Evolutionary conservation across 345 rosid genomes (phyloP).

Genomic region (Mercurialis annua): DNA sequence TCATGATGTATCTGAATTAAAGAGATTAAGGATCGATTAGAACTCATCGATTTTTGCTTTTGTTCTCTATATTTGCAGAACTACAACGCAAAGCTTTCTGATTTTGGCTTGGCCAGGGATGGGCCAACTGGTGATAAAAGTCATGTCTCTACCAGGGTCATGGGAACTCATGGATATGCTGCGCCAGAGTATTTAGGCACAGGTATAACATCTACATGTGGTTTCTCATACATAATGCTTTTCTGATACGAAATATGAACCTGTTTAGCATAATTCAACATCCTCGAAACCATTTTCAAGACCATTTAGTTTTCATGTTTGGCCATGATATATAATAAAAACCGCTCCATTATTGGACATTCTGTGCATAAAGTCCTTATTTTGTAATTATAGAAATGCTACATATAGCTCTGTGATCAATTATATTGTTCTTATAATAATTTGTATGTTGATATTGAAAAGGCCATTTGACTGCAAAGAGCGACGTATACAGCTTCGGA

Average conservation of each 20-base stretch:
- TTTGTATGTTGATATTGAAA: neutral
- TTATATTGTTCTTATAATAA: constrained; percentile 7
- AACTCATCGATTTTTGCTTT: neutral
- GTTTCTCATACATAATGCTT: neutral
- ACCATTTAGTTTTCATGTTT: neutral
- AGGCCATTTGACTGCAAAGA: constrained; percentile 82
- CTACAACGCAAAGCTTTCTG: constrained; percentile 88
- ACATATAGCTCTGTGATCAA: neutral
- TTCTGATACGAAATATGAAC: neutral
- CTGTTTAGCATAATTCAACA: neutral
- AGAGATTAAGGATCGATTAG: neutral
- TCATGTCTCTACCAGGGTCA: constrained; percentile 88
- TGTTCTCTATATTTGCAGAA: constrained; percentile 38
- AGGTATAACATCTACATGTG: constrained; percentile 31
- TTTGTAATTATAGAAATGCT: neutral
- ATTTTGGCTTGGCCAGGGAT: constrained; percentile 93
- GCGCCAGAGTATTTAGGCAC: constrained; percentile 95
- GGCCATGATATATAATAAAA: neutral
- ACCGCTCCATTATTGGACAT: neutral
- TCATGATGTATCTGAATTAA: neutral
- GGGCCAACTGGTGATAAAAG: constrained; percentile 86
- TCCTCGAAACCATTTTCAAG: neutral
- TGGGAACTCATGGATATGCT: constrained; percentile 96
- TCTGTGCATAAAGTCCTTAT: neutral
- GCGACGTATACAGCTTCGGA: constrained; percentile 95